Base-by-base conservation (phyloP, 2,329 filamentous ascomycete genomes). In the Diaporthe batatas region DNA sequence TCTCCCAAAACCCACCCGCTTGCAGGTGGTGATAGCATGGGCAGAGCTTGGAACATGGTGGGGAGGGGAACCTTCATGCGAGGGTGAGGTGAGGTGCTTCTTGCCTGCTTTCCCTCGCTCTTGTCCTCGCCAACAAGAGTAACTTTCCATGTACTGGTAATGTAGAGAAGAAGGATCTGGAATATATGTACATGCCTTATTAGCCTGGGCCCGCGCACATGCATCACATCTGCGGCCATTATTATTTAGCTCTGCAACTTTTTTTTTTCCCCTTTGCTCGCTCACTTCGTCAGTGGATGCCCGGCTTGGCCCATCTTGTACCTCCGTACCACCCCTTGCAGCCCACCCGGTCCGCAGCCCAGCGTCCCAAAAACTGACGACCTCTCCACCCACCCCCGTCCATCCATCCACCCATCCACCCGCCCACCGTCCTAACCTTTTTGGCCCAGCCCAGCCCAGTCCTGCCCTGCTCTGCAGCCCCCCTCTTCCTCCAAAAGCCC, bases 281-380 rank as follows among this genome's bases (percentile, higher is more conserved):
- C 47, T 67, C n/a, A 51, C 47, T 53, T 65, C 59, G 29, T 51
- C 59, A 64, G 49, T 64, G 42, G 59, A 64, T 36, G 59, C 44
- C 68, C 68, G 57, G 54, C 57, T 70, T 55, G 44, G 57, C 39
- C 34, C 68, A 29, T 62, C 55, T 62, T 59, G 54, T 47, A 55
- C 67, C 67, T 69, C 39, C 29, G 53, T 69, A 59, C 44, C 44
- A n/a, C 68, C 55, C 55, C 55, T 70, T 59, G 62, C 62, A 67
- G 62, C 62, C 62, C 54, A 55, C 51, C 68, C 68, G 44, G 57
- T 70, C 49, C 55, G 55, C 57, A 42, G 44, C 55, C 68, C 68
- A 42, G 68, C 49, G 68, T 59, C 49, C 58, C 68, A 70, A 67
- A 53, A 67, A 51, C 55, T 70, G 44, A 53, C 58, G 68, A 59